phyloP scores from a whole-genome alignment of 1,284 basidiomycete species.

The Heliocybe sulcata region DNA sequence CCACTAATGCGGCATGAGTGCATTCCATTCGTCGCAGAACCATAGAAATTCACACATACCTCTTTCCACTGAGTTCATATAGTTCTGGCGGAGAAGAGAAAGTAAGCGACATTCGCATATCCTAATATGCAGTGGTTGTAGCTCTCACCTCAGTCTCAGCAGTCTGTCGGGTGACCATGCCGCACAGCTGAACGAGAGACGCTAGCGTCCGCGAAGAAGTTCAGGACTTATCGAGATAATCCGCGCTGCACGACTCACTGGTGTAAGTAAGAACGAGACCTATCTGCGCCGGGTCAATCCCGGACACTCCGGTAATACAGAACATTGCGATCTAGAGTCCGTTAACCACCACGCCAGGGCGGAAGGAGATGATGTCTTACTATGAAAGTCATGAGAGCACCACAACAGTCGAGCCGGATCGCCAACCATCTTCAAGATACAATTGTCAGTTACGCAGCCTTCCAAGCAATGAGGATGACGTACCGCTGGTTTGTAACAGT shows the following conservation, averaged over 20 bases:
- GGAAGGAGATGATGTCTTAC: slow-evolving; percentile 35
- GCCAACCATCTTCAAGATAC: slow-evolving; percentile 58
- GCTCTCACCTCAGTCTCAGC: slow-evolving; percentile 55
- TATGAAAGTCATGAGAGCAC: slow-evolving; percentile 56
- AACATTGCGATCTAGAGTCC: slow-evolving; percentile 39
- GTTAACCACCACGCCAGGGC: slow-evolving; percentile 1
- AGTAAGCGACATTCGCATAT: slow-evolving; percentile 1
- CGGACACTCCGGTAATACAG: slow-evolving; percentile 41
- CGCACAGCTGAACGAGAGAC: slow-evolving; percentile 47
- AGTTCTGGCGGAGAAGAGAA: slow-evolving; percentile 34
- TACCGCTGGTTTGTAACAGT: slow-evolving; percentile 58
- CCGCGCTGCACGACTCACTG: slow-evolving; percentile 22
- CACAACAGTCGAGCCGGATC: slow-evolving; percentile 70
- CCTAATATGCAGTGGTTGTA: slow-evolving; percentile 1
- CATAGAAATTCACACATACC: slow-evolving; percentile 24
- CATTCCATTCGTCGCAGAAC: slow-evolving; percentile 4
- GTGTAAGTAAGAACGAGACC: slow-evolving; percentile 72
- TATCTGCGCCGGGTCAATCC: slow-evolving; percentile 59
- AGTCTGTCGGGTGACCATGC: slow-evolving; percentile 50
- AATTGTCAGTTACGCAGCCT: background rate
- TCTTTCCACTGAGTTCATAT: slow-evolving; percentile 72
- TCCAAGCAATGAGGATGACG: slow-evolving; percentile 10
- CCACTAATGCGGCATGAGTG: slow-evolving; percentile 25
- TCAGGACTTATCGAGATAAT: slow-evolving; percentile 8
- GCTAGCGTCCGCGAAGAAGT: slow-evolving; percentile 22